These are phyloP conservation scores for Sclerotinia subarctica DNA, from an alignment of 2,329 filamentous ascomycete genomes.

Conservation along the genomic window DNA sequence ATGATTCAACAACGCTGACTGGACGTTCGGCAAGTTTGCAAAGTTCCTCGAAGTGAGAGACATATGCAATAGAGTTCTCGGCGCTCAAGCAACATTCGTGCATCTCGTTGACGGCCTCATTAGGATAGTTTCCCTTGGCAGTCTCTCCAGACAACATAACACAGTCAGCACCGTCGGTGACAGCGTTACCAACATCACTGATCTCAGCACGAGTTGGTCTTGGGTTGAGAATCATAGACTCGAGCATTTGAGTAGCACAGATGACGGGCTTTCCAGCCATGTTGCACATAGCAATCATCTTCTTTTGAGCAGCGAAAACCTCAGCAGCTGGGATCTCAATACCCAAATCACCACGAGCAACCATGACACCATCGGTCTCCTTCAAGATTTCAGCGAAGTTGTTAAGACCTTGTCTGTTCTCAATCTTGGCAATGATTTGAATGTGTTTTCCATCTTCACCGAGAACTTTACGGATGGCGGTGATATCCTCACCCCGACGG, in stretches of 20 bases:
- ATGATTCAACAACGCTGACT: slow-evolving; percentile 85
- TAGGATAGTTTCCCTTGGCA: slow-evolving; percentile 93
- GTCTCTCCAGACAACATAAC: slow-evolving; percentile 99
- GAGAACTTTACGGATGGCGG: slow-evolving; percentile 84
- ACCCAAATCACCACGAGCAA: slow-evolving; percentile 95
- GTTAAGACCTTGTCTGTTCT: slow-evolving; percentile 99
- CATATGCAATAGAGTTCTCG: slow-evolving; percentile 95
- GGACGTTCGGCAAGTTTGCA: slow-evolving; percentile 79
- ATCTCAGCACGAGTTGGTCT: slow-evolving; percentile 97
- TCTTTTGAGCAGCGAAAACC: slow-evolving; percentile 99
- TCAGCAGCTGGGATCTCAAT: slow-evolving; percentile 98
- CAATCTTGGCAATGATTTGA: slow-evolving; percentile 99
- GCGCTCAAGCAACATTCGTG: slow-evolving; percentile 95
- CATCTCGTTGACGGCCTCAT: slow-evolving; percentile 94
- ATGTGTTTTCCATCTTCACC: slow-evolving; percentile 92
- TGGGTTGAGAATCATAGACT: slow-evolving; percentile 99
- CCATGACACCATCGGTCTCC: slow-evolving; percentile 99
- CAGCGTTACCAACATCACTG: slow-evolving; percentile 96
- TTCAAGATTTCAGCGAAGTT: slow-evolving; percentile 97
- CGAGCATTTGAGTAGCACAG: slow-evolving; percentile 98
- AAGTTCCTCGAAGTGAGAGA: slow-evolving; percentile 94
- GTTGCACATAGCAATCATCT: slow-evolving; percentile 99
- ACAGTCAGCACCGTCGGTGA: slow-evolving; percentile 96
- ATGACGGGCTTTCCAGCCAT: slow-evolving; percentile 98
- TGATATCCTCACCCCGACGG: slow-evolving; percentile 88